Evolutionary conservation across 2,329 filamentous ascomycete species (phyloP), one percentile per base, ranked within the genome.

Genomic region (Fusarium coicis): DNA sequence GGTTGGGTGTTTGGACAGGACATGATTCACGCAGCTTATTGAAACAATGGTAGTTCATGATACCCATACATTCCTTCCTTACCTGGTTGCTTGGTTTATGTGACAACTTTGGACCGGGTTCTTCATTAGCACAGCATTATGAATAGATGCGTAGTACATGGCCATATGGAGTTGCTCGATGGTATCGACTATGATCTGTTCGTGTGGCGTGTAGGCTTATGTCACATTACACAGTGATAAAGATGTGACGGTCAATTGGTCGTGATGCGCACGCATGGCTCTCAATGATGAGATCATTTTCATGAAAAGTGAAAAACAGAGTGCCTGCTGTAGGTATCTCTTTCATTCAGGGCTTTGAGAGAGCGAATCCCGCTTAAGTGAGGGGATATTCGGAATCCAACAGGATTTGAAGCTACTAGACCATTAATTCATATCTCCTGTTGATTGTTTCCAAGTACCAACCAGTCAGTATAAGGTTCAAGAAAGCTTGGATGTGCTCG

Each of bases 11-110:
- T 74, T 68, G 70, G 66, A 70, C 63, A 68, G 65, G 67, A 64
- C 64, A 77, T 76, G 72, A 74, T 72, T 75, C 44, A 77, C 72
- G 72, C 68, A 76, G 66, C 68, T 77, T 63, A 71, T 67, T 69
- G 66, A 73, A 68, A 76, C 52, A 68, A 74, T 54, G 73, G 67
- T 73, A 77, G 70, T 77, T 75, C 53, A 77, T 73, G 76, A 77
- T 77, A 77, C 76, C 76, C 76, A 58, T 47, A 62, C 62, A 62
- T 74, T 76, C 75, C 64, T 72, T 69, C 75, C 66, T 70, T 69
- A 52, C 58, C 15, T 39, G 32, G 11, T 8, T 42, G 16, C 39
- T 39, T 46, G 4, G 11, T 28, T 28, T 18, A 43, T 28, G 54
- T 43, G 65, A 26, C 15, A 15, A 18, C 10, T 36, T 37, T 55